Evolutionary conservation across 371 early-diverging fungal species (phyloP).

Genomic region (Apophysomyces ossiformis): DNA sequence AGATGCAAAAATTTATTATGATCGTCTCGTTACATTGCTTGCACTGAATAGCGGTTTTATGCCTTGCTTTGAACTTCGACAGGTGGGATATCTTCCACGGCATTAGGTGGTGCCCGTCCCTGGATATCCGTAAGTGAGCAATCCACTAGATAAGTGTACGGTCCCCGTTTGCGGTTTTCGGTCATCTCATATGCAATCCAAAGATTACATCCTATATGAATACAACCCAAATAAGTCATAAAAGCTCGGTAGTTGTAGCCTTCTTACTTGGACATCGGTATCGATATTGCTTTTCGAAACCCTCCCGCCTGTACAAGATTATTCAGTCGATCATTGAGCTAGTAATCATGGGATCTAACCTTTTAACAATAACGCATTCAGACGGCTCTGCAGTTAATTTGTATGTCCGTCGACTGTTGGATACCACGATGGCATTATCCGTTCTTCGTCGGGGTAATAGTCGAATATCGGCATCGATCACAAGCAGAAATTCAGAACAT

Average conservation of each 20-base stretch:
- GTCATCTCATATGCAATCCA: conserved; percentile 67
- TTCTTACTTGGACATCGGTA: conserved; percentile 61
- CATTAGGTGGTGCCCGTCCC: conserved; percentile 54
- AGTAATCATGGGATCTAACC: conserved; percentile 32
- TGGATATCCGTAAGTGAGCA: conserved; percentile 65
- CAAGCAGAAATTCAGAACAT: conserved; percentile 75
- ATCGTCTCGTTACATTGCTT: no score
- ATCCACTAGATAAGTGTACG: conserved; percentile 66
- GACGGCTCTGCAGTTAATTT: conserved; percentile 60
- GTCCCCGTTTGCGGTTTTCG: conserved; percentile 56
- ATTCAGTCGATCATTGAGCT: background rate
- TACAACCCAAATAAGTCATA: background rate
- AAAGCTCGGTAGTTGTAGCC: background rate
- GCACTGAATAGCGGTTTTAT: background rate
- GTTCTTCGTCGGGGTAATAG: conserved; percentile 65
- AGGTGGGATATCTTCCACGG: conserved; percentile 33
- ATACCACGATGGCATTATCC: conserved; percentile 68
- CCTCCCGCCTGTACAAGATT: conserved; percentile 39
- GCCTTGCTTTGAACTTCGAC: background rate
- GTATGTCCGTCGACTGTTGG: conserved; percentile 65
- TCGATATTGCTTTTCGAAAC: conserved; percentile 67
- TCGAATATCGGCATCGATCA: conserved; percentile 65
- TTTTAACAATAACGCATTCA: conserved; percentile 50
- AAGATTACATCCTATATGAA: conserved; percentile 52
- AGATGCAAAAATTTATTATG: no score